phyloP scores from a whole-genome alignment of 345 rosid genomes.

The Fremontodendron californicum region DNA sequence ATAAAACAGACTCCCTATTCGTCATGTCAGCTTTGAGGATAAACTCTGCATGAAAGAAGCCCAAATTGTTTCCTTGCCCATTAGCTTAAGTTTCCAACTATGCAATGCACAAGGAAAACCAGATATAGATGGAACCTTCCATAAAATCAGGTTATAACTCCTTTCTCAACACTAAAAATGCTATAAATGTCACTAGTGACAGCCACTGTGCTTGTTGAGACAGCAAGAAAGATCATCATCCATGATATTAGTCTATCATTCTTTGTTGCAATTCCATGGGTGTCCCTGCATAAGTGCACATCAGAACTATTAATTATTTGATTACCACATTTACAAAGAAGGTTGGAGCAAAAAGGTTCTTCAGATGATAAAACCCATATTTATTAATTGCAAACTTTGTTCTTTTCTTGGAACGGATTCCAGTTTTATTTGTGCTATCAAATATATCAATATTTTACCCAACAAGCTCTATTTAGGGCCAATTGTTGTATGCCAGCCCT shows the following conservation, averaged over 20 bases:
- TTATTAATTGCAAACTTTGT: background rate
- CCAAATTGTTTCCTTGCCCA: background rate
- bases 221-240: constrained; percentile 54
- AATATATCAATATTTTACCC: background rate
- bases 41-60: background rate
- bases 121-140: background rate
- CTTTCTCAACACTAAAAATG: constrained; percentile 22
- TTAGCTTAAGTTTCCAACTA: background rate
- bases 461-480: background rate
- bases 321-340: background rate
- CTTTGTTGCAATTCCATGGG: constrained; percentile 48
- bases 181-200: constrained; percentile 53
- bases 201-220: constrained; percentile 54
- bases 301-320: background rate
- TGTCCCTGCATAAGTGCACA: constrained; percentile 35
- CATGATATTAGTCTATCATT: constrained; percentile 46
- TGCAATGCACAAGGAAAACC: background rate
- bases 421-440: background rate
- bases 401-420: background rate
- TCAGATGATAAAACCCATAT: background rate
- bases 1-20: background rate
- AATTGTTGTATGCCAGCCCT: background rate
- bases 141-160: constrained; percentile 25
- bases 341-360: background rate
- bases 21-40: background rate